These are phyloP conservation scores for Coniella lustricola DNA, from an alignment of 2,329 filamentous ascomycete genomes.

Conservation along the genomic window DNA sequence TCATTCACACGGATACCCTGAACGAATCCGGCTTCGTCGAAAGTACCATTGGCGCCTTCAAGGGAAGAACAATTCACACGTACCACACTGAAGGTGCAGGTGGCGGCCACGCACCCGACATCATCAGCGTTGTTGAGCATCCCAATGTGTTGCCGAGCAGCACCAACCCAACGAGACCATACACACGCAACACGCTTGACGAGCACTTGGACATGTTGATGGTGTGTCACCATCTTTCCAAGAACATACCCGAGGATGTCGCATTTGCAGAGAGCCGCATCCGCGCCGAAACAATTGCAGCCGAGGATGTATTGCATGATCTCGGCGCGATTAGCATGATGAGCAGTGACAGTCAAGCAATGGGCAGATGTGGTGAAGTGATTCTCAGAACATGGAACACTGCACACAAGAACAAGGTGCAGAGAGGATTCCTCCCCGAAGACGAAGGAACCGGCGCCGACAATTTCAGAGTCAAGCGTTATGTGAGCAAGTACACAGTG, in stretches of 20 bases:
- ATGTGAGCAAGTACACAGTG: conserved; percentile 93
- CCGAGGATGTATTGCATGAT: conserved; percentile 93
- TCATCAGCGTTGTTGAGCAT: conserved; percentile 88
- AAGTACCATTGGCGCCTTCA: conserved; percentile 79
- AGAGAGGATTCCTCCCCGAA: conserved; percentile 69
- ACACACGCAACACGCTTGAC: conserved; percentile 85
- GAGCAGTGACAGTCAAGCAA: conserved; percentile 90
- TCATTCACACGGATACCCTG: conserved; percentile 92
- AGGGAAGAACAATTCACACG: conserved; percentile 82
- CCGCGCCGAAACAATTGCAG: conserved; percentile 90
- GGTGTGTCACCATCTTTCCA: conserved; percentile 92
- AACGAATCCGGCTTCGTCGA: conserved; percentile 98
- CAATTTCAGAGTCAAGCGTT: conserved; percentile 87
- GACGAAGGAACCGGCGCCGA: conserved; percentile 75
- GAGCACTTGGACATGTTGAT: conserved; percentile 98
- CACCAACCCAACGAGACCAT: conserved; percentile 89
- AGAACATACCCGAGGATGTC: conserved; percentile 90
- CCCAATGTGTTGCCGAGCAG: conserved; percentile 81
- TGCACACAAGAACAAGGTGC: conserved; percentile 90
- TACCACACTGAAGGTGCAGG: conserved; percentile 96
- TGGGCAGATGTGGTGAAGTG: conserved; percentile 94
- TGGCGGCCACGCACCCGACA: conserved; percentile 90
- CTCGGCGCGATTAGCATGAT: conserved; percentile 96
- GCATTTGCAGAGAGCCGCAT: conserved; percentile 93
- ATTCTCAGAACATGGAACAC: conserved; percentile 93